Percentiles rank a stretch among this genome's conserved stretches.
Evolutionary conservation across 345 rosid genomes (phyloP).

Genomic region (Eucalyptus regnans): DNA sequence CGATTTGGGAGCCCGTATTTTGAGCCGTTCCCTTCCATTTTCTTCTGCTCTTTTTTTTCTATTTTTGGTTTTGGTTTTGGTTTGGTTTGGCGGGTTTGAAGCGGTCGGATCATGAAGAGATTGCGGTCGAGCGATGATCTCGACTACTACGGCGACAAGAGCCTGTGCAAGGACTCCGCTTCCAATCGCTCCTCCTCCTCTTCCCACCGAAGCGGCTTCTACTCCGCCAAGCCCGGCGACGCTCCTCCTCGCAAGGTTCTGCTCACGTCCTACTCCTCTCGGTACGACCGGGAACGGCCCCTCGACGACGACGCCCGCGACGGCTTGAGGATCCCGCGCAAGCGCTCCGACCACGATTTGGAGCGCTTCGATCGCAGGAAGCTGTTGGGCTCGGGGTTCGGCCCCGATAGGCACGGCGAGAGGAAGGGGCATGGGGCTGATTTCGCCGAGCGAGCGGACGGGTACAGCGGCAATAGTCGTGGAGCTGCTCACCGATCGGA

Average conservation of each 20-base stretch:
- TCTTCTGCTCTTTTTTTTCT: neutral
- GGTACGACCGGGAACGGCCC: slow-evolving; percentile 61
- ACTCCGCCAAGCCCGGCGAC: slow-evolving; percentile 31
- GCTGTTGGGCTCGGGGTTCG: slow-evolving; percentile 13
- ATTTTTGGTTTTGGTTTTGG: neutral
- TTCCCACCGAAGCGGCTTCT: slow-evolving; percentile 40
- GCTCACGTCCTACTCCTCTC: slow-evolving; percentile 37
- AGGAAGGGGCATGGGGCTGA: slow-evolving; percentile 17
- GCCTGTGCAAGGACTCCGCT: neutral
- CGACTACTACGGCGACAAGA: slow-evolving; percentile 41
- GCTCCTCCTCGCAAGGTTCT: slow-evolving; percentile 31
- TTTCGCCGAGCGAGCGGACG: slow-evolving; percentile 1
- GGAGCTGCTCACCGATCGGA: slow-evolving; percentile 53
- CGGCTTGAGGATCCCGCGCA: slow-evolving; percentile 32
- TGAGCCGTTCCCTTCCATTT: neutral
- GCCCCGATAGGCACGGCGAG: slow-evolving; percentile 41
- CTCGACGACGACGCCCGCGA: slow-evolving; percentile 30
- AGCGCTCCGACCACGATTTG: slow-evolving; percentile 57
- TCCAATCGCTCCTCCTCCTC: slow-evolving; percentile 39
- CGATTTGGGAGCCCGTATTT: neutral
- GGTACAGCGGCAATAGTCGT: neutral
- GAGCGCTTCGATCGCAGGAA: slow-evolving; percentile 53
- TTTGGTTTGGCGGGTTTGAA: neutral
- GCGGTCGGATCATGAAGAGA: slow-evolving; percentile 36
- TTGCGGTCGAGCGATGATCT: slow-evolving; percentile 81